Evolutionary conservation across 1,139 yeast genomes (phyloP).

Genomic region (Geotrichum citri-aurantii): DNA sequence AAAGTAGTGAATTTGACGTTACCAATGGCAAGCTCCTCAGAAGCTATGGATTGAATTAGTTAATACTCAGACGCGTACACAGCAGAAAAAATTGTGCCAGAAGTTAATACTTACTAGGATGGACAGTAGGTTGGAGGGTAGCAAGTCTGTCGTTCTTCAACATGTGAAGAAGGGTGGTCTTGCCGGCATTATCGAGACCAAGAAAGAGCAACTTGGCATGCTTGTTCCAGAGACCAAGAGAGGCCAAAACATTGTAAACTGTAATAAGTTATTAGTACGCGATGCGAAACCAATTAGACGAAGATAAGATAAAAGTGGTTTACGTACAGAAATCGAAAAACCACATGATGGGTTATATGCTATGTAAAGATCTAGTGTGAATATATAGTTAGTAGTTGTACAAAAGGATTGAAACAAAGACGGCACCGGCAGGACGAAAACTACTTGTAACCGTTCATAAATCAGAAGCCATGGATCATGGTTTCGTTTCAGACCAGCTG

Average conservation of each 20-base stretch:
- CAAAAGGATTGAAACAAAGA: neutral
- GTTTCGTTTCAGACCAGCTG: neutral
- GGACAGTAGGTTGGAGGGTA: constrained; percentile 94
- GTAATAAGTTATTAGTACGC: constrained; percentile 10
- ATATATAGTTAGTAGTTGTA: constrained; percentile 26
- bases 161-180: constrained; percentile 95
- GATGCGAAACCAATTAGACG: neutral
- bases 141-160: constrained; percentile 96
- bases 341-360: neutral
- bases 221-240: constrained; percentile 94
- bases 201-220: constrained; percentile 93
- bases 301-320: neutral
- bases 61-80: neutral
- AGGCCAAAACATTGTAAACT: constrained; percentile 89
- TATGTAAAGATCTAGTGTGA: constrained; percentile 18
- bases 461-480: neutral
- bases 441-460: neutral
- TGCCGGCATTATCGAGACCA: constrained; percentile 98
- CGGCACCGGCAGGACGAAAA: neutral
- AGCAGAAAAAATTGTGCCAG: neutral
- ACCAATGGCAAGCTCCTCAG: constrained; percentile 96
- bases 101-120: constrained; percentile 49
- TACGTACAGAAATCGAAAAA: constrained; percentile 18
- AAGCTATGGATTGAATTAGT: constrained; percentile 41
- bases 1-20: constrained; percentile 95